Conservation (phyloP, 257 asterid species). For the Solanum pennellii region DNA sequence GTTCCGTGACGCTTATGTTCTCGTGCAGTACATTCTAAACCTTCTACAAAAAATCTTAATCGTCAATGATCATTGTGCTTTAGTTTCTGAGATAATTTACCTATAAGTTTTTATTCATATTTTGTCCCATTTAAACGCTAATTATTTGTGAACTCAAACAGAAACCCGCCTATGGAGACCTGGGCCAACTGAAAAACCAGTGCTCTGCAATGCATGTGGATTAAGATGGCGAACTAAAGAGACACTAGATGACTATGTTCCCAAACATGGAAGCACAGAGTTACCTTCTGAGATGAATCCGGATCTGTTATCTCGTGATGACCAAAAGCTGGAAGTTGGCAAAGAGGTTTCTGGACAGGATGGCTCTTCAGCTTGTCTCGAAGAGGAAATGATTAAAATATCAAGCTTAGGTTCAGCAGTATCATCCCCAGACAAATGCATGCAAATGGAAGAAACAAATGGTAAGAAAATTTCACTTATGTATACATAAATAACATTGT, state of each 20-base stretch:
- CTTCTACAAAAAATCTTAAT: not conserved
- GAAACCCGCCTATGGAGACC: conserved; percentile 18
- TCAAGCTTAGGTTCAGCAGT: not conserved
- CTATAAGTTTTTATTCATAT: not conserved
- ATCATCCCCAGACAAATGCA: not conserved
- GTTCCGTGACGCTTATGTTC: not conserved
- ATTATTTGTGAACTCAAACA: not conserved
- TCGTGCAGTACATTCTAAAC: not conserved
- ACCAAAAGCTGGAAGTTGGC: not conserved
- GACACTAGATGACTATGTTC: conserved; percentile 3
- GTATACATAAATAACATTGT: not conserved
- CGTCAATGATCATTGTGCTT: not conserved
- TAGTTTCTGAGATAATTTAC: not conserved
- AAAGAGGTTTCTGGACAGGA: not conserved
- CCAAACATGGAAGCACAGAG: conserved; percentile 1
- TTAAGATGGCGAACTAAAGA: conserved; percentile 13
- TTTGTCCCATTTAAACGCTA: not conserved
- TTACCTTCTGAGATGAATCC: not conserved
- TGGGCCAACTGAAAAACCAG: conserved; percentile 22
- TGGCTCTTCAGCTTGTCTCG: not conserved
- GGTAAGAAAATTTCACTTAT: not conserved
- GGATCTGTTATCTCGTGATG: too few species aligned
- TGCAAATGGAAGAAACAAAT: not conserved
- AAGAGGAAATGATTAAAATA: not conserved
- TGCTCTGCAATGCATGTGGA: conserved; percentile 26